Evolutionary conservation across 306 rosid species (phyloP).

Genomic region (Fragaria iinumae): DNA sequence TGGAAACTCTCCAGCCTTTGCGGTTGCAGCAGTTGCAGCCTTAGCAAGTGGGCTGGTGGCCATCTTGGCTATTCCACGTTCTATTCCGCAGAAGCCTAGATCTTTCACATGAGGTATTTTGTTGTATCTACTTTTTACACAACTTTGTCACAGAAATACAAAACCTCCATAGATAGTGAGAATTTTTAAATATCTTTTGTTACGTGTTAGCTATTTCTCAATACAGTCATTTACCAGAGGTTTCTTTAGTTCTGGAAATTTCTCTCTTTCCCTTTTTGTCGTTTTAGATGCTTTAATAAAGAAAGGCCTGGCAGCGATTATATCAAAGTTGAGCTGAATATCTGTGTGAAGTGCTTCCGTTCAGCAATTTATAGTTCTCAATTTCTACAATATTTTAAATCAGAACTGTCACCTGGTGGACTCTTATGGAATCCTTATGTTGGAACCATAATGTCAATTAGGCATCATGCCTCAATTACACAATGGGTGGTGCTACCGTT

Average conservation of each 20-base stretch:
- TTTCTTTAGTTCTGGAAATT: slow-evolving; percentile 27
- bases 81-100: slow-evolving; percentile 66
- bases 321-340: slow-evolving; percentile 15
- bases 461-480: slow-evolving; percentile 35
- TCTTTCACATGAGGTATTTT: slow-evolving; percentile 60
- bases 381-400: background rate
- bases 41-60: slow-evolving; percentile 79
- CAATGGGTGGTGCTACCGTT: slow-evolving; percentile 30
- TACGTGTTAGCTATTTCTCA: slow-evolving; percentile 16
- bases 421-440: slow-evolving; percentile 24
- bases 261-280: slow-evolving; percentile 10
- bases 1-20: slow-evolving; percentile 93
- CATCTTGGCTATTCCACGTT: slow-evolving; percentile 74
- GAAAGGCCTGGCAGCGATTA: slow-evolving; percentile 20
- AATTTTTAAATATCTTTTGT: slow-evolving; percentile 38
- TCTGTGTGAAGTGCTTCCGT: slow-evolving; percentile 10
- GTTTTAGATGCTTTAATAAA: slow-evolving; percentile 25
- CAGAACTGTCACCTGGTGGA: slow-evolving; percentile 16
- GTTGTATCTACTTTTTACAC: slow-evolving; percentile 36
- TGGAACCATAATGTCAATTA: slow-evolving; percentile 30
- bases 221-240: slow-evolving; percentile 18
- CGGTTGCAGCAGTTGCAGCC: slow-evolving; percentile 83
- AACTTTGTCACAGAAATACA: slow-evolving; percentile 25
- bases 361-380: slow-evolving; percentile 10
- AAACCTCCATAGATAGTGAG: slow-evolving; percentile 33